phyloP scores from a whole-genome alignment of 2,329 filamentous ascomycete species.

The Xylaria sp. region DNA sequence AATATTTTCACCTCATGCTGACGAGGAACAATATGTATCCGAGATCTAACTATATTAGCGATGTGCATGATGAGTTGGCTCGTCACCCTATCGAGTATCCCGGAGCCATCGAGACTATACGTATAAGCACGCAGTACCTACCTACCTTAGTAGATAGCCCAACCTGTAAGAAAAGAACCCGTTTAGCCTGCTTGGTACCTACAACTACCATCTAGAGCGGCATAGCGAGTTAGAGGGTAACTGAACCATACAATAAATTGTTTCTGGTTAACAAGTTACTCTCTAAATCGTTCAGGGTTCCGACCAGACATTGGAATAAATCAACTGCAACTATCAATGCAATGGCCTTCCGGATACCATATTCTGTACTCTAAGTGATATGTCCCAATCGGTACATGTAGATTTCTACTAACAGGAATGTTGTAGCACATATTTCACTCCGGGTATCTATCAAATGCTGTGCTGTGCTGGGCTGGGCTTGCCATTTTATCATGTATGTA shows the following conservation, averaged over 20 bases:
- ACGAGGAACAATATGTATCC: conserved; percentile 19
- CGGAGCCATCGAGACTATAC: conserved; percentile 8
- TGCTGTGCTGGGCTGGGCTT: too few relatives aligned
- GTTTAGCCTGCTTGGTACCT: not conserved
- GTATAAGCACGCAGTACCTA: not conserved
- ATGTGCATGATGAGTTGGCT: conserved; percentile 32
- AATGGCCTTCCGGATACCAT: not conserved
- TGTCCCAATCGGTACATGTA: not conserved
- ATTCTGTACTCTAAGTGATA: not conserved
- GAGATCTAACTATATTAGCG: conserved; percentile 8
- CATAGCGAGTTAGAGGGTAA: not conserved
- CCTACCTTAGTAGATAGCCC: not conserved
- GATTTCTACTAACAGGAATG: not conserved
- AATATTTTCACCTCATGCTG: conserved; percentile 23
- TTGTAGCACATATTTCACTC: conserved; percentile 1
- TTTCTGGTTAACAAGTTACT: not conserved
- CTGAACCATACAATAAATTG: not conserved
- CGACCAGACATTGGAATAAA: not conserved
- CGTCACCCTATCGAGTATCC: conserved; percentile 17
- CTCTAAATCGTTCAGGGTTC: not conserved
- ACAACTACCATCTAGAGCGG: not conserved
- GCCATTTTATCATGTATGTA: not conserved
- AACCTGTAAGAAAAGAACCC: not conserved
- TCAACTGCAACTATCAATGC: not conserved
- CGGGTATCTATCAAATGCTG: not conserved